These are phyloP conservation scores for Solanum megistacrolobum DNA, from an alignment of 257 asterid species.

Conservation along the genomic window DNA sequence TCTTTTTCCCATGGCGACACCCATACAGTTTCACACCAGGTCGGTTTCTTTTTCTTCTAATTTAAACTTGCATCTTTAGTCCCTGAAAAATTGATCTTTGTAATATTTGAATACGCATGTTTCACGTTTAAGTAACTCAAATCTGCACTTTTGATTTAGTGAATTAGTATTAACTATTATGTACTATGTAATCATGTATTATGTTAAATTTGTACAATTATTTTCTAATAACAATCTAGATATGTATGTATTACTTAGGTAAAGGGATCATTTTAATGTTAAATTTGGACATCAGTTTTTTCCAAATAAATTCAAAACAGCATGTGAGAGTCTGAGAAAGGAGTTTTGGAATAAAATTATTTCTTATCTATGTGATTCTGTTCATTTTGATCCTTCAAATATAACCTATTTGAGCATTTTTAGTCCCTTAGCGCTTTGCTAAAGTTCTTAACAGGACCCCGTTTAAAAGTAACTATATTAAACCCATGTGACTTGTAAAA, in stretches of 20 bases:
- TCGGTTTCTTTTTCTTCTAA: background rate
- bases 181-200: background rate
- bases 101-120: background rate
- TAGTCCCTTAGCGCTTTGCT: background rate
- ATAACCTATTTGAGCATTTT: background rate
- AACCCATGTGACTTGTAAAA: background rate
- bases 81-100: background rate
- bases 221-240: background rate
- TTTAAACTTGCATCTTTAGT: background rate
- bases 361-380: background rate
- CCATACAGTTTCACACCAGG: conserved; percentile 1
- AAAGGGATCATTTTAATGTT: background rate
- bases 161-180: background rate
- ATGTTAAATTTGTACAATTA: background rate
- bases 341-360: background rate
- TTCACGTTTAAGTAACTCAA: background rate
- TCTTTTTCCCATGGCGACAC: background rate
- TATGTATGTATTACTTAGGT: background rate
- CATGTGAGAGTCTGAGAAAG: background rate
- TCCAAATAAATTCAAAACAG: background rate
- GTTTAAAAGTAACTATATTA: background rate
- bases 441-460: background rate
- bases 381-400: background rate
- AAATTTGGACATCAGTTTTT: background rate
- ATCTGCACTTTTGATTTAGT: background rate